Base-by-base conservation (phyloP, 2,329 filamentous ascomycete species). In the Rhytidhysteron rufulum region DNA sequence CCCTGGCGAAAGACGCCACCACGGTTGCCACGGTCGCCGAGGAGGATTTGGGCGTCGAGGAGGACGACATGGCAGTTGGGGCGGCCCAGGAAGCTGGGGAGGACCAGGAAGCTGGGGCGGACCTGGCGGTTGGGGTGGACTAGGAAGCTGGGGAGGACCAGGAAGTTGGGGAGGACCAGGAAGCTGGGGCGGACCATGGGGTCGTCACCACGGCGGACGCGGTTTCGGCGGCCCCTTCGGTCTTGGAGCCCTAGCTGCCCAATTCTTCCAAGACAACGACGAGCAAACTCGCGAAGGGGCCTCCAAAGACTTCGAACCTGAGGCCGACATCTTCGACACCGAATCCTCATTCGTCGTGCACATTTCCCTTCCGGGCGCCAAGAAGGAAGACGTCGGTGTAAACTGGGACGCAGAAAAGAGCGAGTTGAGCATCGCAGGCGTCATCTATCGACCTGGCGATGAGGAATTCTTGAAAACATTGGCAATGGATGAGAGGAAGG, bases 271-370 rank as follows among this genome's bases (percentile, higher is more conserved):
- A 24, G 47, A 48, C 27, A 51, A 49, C 25, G 45, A 47, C 32
- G 37, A 49, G 7, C 40, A 42, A 38, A 43, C 40, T 3, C 35
- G 36, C n/a, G 41, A 47, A 19, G 49, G 48, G 13, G 52, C 52
- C 7, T 47, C 43, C 17, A 49, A 53, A 37, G 63, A 70, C 42
- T 85, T 86, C 62, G 63, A 65, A 4, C 84, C 85, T 1, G 80
- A 83, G n/a, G 71, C 83, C 40, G 88, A 94, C 60, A 69, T 90
- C 48, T 93, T 91, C 71, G 78, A 84, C 60, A 85, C 82, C 4
- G 66, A 79, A 5, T 66, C 69, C 22, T 66, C 79, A 11, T 67
- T 82, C 60, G 70, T 88, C 31, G 68, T 93, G 7, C 86, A 93
- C 62, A 58, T 80, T 34, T 83, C 86, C 1, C 74, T 94, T 0